Base-by-base conservation (phyloP, 2,329 filamentous ascomycete genomes). In the Celoporthe dispersa region DNA sequence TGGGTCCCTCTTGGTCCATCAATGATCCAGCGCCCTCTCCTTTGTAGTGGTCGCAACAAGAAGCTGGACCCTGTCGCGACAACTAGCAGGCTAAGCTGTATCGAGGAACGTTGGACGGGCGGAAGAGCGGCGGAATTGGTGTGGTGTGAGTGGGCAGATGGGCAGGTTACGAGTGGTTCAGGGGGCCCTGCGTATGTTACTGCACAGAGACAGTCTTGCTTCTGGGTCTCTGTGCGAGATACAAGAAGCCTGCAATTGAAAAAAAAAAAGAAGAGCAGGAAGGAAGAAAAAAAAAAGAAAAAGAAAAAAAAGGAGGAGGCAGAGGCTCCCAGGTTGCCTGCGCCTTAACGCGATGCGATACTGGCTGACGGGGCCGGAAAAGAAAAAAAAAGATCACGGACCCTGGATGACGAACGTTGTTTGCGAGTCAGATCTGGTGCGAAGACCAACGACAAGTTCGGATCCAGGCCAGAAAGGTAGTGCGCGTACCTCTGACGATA, bases 61-160 rank as follows among this genome's bases (percentile, higher is more conserved):
- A 64, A 66, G 64, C 60, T 67, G 64, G 69, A 69, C 70, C 70
- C 70, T 71, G 67, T 69, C 70, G 44, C 59, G 57, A 66, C 35
- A 65, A 67, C 28, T 55, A 59, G 64, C 51, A 65, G 67, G 64
- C 70, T 71, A 69, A 51, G n/a, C 70, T 69, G 44, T 53, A 71
- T 69, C n/a, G 33, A 64, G 70, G 28, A 33, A 33, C 41, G 31
- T 65, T 44, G 60, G 35, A 59, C 64, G 53, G 44, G 57, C 61
- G 41, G 66, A 48, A 41, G 8, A 51, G 16, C 44, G 8, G 61
- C 41, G 39, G 51, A 62, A 69, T 69, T 69, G 67, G 67, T 33
- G 67, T 64, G 64, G 48, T 69, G 70, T 71, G 70, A 69, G 70
- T 71, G 70, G 70, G 35, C 64, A 44, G 53, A 48, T 25, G 51